Percentiles rank a stretch among this genome's conserved stretches.
phyloP scores from a whole-genome alignment of 208 protist species.

The Leishmania aethiopica region DNA sequence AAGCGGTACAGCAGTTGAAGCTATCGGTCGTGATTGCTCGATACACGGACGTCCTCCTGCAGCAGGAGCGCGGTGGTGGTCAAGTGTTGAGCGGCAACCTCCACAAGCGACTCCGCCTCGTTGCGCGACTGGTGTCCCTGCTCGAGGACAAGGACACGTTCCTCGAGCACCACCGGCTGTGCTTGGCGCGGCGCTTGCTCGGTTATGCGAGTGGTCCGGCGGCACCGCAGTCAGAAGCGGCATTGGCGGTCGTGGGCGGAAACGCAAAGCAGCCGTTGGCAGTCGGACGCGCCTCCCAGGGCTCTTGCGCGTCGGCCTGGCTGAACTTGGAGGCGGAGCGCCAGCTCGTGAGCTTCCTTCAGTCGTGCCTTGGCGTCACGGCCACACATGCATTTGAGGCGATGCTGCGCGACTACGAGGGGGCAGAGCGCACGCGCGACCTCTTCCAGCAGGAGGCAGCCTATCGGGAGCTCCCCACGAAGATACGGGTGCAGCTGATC shows the following conservation, averaged over 20 bases:
- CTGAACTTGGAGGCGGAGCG: slow-evolving; percentile 53
- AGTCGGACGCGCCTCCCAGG: not conserved
- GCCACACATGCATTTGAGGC: slow-evolving; percentile 50
- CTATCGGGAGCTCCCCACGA: slow-evolving; percentile 27
- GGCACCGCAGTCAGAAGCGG: not conserved
- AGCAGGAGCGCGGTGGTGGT: slow-evolving; percentile 26
- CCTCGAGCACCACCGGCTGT: slow-evolving; percentile 55
- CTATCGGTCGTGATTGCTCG: slow-evolving; percentile 46
- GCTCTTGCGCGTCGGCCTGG: not conserved
- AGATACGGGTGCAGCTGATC: slow-evolving; percentile 44
- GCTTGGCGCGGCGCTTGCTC: slow-evolving; percentile 56
- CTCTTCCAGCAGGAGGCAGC: slow-evolving; percentile 34
- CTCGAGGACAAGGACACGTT: slow-evolving; percentile 74
- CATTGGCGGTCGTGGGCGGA: not conserved
- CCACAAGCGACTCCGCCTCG: slow-evolving; percentile 19
- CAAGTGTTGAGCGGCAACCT: slow-evolving; percentile 23
- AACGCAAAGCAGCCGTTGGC: not conserved
- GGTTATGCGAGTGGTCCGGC: slow-evolving; percentile 7
- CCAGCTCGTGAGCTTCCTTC: slow-evolving; percentile 50
- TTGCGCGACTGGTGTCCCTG: slow-evolving; percentile 44
- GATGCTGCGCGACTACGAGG: slow-evolving; percentile 74
- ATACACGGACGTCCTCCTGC: slow-evolving; percentile 49
- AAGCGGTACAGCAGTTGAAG: slow-evolving; percentile 30
- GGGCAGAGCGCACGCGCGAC: slow-evolving; percentile 23
- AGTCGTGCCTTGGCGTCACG: slow-evolving; percentile 41